A percentile compares a stretch with the other conserved stretches of the same genome.
phyloP scores from a whole-genome alignment of 805 yeast genomes.

The Candida manassasensis region DNA sequence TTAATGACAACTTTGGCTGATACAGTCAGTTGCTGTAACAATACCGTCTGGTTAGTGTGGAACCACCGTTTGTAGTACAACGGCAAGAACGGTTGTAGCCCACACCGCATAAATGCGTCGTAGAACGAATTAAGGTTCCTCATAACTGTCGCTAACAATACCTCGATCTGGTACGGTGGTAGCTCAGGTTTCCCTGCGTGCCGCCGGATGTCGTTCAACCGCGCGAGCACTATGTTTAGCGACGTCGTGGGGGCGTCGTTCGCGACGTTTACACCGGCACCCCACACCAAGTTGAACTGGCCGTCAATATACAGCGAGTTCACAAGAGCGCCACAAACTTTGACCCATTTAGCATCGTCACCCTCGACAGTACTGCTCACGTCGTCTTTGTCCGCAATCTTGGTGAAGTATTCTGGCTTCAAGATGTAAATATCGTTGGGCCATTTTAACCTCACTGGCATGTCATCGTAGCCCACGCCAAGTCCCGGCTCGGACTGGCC shows the following conservation, averaged over 20 bases:
- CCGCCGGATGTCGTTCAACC: slow-evolving; percentile 51
- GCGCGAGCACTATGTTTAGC: slow-evolving; percentile 61
- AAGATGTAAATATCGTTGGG: slow-evolving; percentile 87
- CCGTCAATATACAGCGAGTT: slow-evolving; percentile 66
- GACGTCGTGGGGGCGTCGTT: slow-evolving; percentile 93
- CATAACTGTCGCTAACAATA: slow-evolving; percentile 63
- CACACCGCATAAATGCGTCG: slow-evolving; percentile 52
- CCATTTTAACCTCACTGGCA: slow-evolving; percentile 89
- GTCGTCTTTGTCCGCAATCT: slow-evolving; percentile 26
- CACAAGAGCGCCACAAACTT: slow-evolving; percentile 80
- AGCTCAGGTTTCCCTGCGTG: slow-evolving; percentile 38
- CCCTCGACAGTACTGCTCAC: slow-evolving; percentile 40
- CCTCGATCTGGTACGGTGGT: slow-evolving; percentile 44
- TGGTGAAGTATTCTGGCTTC: slow-evolving; percentile 52
- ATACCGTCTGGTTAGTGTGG: slow-evolving; percentile 61
- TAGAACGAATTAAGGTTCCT: slow-evolving; percentile 61
- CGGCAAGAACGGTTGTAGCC: slow-evolving; percentile 64
- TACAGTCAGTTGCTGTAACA: slow-evolving; percentile 52
- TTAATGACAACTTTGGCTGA: slow-evolving; percentile 51
- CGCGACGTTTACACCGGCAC: slow-evolving; percentile 80
- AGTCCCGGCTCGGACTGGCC: slow-evolving; percentile 34
- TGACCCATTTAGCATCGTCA: slow-evolving; percentile 62
- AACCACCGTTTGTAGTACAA: slow-evolving; percentile 82
- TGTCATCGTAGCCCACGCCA: slow-evolving; percentile 56
- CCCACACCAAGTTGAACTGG: slow-evolving; percentile 66